Conservation (phyloP, 2,329 filamentous ascomycete species). For the Aureobasidium sp. region DNA sequence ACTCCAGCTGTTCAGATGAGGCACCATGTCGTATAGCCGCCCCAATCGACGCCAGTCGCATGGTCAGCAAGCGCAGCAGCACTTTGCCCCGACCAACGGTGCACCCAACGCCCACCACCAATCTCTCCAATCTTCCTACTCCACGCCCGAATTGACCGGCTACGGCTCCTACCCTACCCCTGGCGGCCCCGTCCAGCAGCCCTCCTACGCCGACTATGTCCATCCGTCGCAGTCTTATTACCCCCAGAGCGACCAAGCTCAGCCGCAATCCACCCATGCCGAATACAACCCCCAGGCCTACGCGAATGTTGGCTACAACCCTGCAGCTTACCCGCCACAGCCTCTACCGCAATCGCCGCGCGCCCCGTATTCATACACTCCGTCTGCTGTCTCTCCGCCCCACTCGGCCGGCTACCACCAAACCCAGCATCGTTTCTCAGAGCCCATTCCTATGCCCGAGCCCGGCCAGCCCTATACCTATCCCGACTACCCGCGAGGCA, state of each 20-base stretch:
- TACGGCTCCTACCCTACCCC: not conserved
- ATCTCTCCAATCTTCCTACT: slow-evolving; percentile 5
- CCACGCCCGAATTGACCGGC: slow-evolving; percentile 10
- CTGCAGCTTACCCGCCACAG: slow-evolving; percentile 12
- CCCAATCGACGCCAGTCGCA: slow-evolving; percentile 8
- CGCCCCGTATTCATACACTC: not conserved
- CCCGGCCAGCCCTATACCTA: slow-evolving; percentile 6
- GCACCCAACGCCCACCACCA: not conserved
- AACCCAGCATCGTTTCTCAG: not conserved
- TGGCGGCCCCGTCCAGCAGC: slow-evolving; percentile 7
- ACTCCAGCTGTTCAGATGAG: not conserved
- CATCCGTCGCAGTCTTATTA: slow-evolving; percentile 2
- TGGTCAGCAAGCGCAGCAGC: not conserved
- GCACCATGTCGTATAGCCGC: slow-evolving; percentile 8
- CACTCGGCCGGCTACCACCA: slow-evolving; percentile 6
- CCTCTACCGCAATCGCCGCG: slow-evolving; percentile 2
- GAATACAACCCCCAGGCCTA: slow-evolving; percentile 8
- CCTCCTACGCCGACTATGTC: not conserved
- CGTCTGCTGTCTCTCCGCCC: not conserved
- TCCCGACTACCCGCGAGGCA: not conserved
- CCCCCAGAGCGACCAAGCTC: not conserved
- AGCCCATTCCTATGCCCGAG: slow-evolving; percentile 9
- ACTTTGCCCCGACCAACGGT: not conserved
- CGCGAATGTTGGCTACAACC: slow-evolving; percentile 14
- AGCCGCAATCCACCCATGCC: not conserved